Evolutionary conservation across 2,329 filamentous ascomycete species (phyloP), one percentile per base, ranked within the genome.

Genomic region (Botryotinia calthae): DNA sequence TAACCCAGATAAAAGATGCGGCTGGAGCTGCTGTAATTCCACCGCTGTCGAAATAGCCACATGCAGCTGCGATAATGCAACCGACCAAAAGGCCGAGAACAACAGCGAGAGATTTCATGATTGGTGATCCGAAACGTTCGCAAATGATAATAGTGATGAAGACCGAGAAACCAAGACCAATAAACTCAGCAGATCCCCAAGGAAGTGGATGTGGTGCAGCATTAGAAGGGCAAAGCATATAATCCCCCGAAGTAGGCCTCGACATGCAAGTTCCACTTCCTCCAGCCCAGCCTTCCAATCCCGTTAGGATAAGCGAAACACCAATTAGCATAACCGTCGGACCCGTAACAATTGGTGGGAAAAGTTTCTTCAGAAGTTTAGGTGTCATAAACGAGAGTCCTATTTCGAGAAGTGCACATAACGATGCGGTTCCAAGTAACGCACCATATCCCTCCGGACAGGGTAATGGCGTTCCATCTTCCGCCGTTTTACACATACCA

Each of bases 81-180:
- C 93, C 93, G 1, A 91, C 85, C 5, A 72, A 42, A 34, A 69
- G 72, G 25, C 69, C 63, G 9, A 73, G n/a, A 31, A 72, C 42
- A n/a, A 73, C 73, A 64, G 73, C 74, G 73, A 76, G 73, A 69
- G 78, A 31, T 80, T 95, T 95, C 91, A 96, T 95, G 76, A 96
- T 91, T 0, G 93, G 93, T 0, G 92, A 87, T 1, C 93, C 93
- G 77, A 95, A 94, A 18, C 92, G 88, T 81, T 96, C 93, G 80
- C 91, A 93, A 20, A 95, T 80, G 74, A 96, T 90, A 79, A 96
- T 95, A 42, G 91, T 92, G 62, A 91, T 77, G 79, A 95, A 95
- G 51, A 95, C 93, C 62, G 89, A 89, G 83, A 96, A 95, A 0
- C 93, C 93, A 2, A 96, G 87, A 72, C 90, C 93, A 8, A 96